Conservation (phyloP, 768 basidiomycete species). For the Hortiboletus campestris region DNA sequence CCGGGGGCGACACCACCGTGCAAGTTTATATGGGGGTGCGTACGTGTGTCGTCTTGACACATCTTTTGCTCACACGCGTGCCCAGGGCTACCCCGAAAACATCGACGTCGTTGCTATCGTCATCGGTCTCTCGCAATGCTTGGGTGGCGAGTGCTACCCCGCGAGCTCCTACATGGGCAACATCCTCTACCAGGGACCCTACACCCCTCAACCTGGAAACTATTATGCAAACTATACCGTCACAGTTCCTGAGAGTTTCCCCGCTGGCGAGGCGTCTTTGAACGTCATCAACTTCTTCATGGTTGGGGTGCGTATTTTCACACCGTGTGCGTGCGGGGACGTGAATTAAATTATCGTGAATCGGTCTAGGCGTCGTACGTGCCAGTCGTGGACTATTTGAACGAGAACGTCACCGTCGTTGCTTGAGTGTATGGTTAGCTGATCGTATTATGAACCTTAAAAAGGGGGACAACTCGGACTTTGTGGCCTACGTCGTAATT, state of each 20-base stretch:
- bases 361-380: conserved; percentile 5
- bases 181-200: conserved; percentile 36
- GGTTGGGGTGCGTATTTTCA: conserved; percentile 37
- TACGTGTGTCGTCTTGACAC: not conserved
- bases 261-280: conserved; percentile 33
- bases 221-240: conserved; percentile 35
- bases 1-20: conserved; percentile 9
- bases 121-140: conserved; percentile 32
- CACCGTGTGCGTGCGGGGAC: not conserved
- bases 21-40: conserved; percentile 21
- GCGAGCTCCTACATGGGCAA: conserved; percentile 27
- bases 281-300: conserved; percentile 38
- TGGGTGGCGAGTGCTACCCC: conserved; percentile 20
- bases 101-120: conserved; percentile 30
- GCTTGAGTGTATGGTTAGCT: not conserved
- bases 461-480: not conserved
- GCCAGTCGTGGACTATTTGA: conserved; percentile 24
- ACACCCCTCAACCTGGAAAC: conserved; percentile 18
- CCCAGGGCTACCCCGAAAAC: conserved; percentile 21
- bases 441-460: not conserved
- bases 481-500: not conserved
- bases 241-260: conserved; percentile 24
- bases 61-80: not conserved
- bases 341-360: not conserved
- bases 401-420: conserved; percentile 17